Evolutionary conservation across 2,329 filamentous ascomycete genomes (phyloP).

Genomic region (Zymoseptoria pseudotritici): DNA sequence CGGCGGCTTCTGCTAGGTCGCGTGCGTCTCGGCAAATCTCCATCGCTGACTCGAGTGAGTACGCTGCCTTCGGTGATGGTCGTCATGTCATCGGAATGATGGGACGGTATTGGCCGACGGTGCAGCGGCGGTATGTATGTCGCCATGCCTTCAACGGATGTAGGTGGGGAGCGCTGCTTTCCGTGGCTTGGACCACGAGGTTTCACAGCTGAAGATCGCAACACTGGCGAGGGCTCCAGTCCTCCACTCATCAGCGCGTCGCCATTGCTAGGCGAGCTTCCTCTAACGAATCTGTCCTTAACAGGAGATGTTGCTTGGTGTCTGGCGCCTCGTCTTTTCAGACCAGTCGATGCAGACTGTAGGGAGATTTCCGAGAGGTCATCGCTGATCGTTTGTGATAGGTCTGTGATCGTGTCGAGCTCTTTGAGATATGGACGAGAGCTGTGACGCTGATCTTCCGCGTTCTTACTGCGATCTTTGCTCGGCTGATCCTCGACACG

Average conservation of each 20-base stretch:
- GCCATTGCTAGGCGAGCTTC: conserved; percentile 5
- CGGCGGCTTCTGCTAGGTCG: conserved; percentile 56
- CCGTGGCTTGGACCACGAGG: conserved; percentile 40
- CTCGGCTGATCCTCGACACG: background rate
- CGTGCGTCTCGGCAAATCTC: conserved; percentile 27
- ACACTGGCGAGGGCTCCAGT: conserved; percentile 5
- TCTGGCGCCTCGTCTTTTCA: conserved; percentile 31
- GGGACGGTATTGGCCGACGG: background rate
- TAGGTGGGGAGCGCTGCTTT: conserved; percentile 52
- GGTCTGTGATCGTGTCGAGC: conserved; percentile 7
- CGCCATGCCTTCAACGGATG: conserved; percentile 48
- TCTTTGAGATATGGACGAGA: conserved; percentile 16
- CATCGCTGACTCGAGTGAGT: conserved; percentile 23
- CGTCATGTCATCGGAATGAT: conserved; percentile 28
- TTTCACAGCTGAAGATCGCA: conserved; percentile 8
- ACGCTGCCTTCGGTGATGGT: conserved; percentile 19
- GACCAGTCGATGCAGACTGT: conserved; percentile 14
- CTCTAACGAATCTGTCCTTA: conserved; percentile 25
- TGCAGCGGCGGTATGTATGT: background rate
- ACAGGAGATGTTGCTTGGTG: conserved; percentile 36
- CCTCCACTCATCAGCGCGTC: conserved; percentile 16
- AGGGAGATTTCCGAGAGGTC: conserved; percentile 4
- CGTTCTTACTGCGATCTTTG: conserved; percentile 8
- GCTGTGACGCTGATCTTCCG: conserved; percentile 10
- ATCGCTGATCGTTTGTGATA: background rate